Evolutionary conservation across 1,139 yeast genomes (phyloP), one percentile per base, ranked within the genome.

Genomic region (Blastobotrys aristatus): DNA sequence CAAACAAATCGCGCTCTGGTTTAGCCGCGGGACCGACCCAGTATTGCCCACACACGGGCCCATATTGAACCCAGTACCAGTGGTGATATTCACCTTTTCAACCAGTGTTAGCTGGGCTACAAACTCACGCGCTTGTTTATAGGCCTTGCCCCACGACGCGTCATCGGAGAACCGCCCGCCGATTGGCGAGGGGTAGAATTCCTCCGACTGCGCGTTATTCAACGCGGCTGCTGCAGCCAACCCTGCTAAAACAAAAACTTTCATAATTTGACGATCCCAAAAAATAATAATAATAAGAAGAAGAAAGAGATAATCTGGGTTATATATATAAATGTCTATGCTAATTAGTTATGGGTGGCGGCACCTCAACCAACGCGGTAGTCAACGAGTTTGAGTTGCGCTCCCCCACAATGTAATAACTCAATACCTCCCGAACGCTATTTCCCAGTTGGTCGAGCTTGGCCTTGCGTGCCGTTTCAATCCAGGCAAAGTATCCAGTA

Each of bases 31-130:
- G 40, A 80, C 74, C 14, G 76, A 68, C 0, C 84, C 85, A 0
- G 85, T 78, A 57, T 77, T 78, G 2, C 86, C 86, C 17, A 78
- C 72, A 62, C 85, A 80, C 4, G 77, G 70, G 1, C 78, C 77
- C 31, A 27, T 18, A 80, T 82, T 78, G 2, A 14, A 3, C n/a
- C 83, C 82, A 5, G 80, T 73, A 10, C 85, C 85, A 2, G 83
- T 76, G 10, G 85, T 80, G 47, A 80, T 63, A 57, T 80, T 80
- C 33, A 78, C 83, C 56, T 79, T 80, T 57, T 80, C 85, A 14
- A 73, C 64, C 38, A 77, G 71, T 1, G 82, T 70, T 77, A 81
- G 75, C 54, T 75, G 75, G 51, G 75, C 74, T 21, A 72, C 76
- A 29, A 79, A 63, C 47, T 70, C 75, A 46, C 77, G 66, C 2